Evolutionary conservation across 140 eudicot species (phyloP).

Genomic region (Bidens hawaiensis): DNA sequence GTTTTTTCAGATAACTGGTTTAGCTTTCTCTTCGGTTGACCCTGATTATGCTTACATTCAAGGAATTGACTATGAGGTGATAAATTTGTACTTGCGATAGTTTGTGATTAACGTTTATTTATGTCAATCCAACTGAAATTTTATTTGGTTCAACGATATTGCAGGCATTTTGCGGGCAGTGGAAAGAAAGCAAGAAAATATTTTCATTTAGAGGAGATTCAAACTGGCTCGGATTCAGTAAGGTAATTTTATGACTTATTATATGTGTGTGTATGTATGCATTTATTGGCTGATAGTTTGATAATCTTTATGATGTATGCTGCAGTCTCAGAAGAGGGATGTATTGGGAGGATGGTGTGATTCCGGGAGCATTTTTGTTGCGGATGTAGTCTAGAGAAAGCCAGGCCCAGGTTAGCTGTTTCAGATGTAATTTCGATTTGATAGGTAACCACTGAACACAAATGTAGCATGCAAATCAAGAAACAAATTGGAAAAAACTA

Average conservation of each 20-base stretch:
- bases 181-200: slow-evolving; percentile 51
- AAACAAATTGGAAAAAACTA: no score
- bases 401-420: background rate
- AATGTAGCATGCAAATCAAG: no score
- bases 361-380: slow-evolving; percentile 73
- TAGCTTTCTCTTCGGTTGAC: slow-evolving; percentile 70
- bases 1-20: slow-evolving; percentile 74
- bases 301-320: background rate
- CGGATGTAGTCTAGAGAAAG: slow-evolving; percentile 38
- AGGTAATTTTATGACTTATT: slow-evolving; percentile 35
- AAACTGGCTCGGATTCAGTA: slow-evolving; percentile 91
- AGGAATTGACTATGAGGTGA: slow-evolving; percentile 93
- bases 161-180: slow-evolving; percentile 76
- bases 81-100: background rate
- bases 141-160: background rate
- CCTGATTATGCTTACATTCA: slow-evolving; percentile 64
- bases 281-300: background rate
- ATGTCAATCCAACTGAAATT: background rate
- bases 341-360: slow-evolving; percentile 84
- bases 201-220: slow-evolving; percentile 93
- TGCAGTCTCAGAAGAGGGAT: slow-evolving; percentile 66
- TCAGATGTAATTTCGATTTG: background rate
- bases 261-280: no score
- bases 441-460: no score
- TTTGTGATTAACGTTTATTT: background rate